phyloP scores from a whole-genome alignment of 768 basidiomycete genomes.

The Calocera viscosa region DNA sequence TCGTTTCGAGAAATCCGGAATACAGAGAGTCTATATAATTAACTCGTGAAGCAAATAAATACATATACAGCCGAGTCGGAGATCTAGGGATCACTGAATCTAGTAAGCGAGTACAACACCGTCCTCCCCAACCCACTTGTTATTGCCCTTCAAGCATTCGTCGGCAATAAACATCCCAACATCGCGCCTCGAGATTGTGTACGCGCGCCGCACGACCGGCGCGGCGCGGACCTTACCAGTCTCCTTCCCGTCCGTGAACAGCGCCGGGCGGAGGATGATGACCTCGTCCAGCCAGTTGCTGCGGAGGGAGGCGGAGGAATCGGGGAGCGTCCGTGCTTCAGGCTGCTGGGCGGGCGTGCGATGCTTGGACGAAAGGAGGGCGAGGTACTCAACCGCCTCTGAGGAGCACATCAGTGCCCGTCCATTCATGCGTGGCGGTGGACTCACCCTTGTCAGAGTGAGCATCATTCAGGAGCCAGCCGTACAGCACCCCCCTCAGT shows the following conservation, averaged over 20 bases:
- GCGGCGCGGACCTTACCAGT: not conserved
- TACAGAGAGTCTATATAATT: no score
- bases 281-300: slow-evolving; percentile 21
- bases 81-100: not conserved
- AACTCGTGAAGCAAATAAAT: no score
- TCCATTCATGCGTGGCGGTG: no score
- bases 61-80: no score
- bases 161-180: slow-evolving; percentile 54
- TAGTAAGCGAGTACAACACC: slow-evolving; percentile 41
- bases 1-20: no score
- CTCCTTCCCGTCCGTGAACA: slow-evolving; percentile 43
- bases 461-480: slow-evolving; percentile 33
- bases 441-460: slow-evolving; percentile 42
- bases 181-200: slow-evolving; percentile 49
- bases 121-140: slow-evolving; percentile 38
- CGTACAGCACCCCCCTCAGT: slow-evolving; percentile 38
- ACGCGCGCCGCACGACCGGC: slow-evolving; percentile 26
- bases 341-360: not conserved
- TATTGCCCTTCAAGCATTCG: slow-evolving; percentile 36
- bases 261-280: slow-evolving; percentile 44
- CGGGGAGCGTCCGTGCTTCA: not conserved
- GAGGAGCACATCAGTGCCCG: no score
- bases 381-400: not conserved
- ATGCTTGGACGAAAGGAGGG: not conserved
- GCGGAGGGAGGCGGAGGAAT: not conserved